Percentiles rank a stretch among this genome's conserved stretches.
These are phyloP conservation scores for Periconia sp. DNA, from an alignment of 2,329 filamentous ascomycete species.

Conservation along the genomic window DNA sequence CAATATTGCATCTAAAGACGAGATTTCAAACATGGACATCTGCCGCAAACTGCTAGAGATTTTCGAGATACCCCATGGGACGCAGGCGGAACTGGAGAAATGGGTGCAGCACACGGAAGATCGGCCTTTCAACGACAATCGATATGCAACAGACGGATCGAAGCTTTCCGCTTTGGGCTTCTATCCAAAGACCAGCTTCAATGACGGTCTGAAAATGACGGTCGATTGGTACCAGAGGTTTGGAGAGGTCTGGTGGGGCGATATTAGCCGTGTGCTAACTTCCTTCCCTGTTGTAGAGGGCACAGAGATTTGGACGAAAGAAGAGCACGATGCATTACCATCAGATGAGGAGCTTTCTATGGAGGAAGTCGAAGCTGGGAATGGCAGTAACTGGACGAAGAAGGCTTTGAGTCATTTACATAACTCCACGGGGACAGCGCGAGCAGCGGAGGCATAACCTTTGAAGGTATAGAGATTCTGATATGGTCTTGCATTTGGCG, in stretches of 20 bases:
- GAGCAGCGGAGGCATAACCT: too few relatives aligned
- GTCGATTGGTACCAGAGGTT: conserved; percentile 49
- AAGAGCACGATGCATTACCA: conserved; percentile 46
- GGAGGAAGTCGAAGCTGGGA: conserved; percentile 12
- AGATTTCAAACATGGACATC: conserved; percentile 75
- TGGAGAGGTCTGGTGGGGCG: conserved; percentile 50
- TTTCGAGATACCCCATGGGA: conserved; percentile 58
- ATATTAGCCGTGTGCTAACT: conserved; percentile 46
- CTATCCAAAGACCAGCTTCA: conserved; percentile 43
- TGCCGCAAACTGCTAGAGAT: conserved; percentile 69
- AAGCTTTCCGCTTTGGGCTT: conserved; percentile 47
- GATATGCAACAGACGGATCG: conserved; percentile 47
- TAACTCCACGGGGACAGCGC: conserved; percentile 5
- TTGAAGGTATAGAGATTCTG: too few relatives aligned
- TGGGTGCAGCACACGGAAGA: conserved; percentile 79
- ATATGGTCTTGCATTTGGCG: too few relatives aligned
- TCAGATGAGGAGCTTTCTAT: conserved; percentile 35
- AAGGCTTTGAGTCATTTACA: conserved; percentile 28
- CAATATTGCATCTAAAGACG: conserved; percentile 80
- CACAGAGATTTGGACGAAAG: conserved; percentile 48
- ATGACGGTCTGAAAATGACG: conserved; percentile 42
- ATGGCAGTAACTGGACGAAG: conserved; percentile 31
- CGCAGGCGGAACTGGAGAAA: conserved; percentile 58
- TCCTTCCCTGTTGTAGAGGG: conserved; percentile 47
- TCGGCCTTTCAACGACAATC: conserved; percentile 64